Evolutionary conservation across 2,329 filamentous ascomycete species (phyloP).

Genomic region (Alternaria brassicae): DNA sequence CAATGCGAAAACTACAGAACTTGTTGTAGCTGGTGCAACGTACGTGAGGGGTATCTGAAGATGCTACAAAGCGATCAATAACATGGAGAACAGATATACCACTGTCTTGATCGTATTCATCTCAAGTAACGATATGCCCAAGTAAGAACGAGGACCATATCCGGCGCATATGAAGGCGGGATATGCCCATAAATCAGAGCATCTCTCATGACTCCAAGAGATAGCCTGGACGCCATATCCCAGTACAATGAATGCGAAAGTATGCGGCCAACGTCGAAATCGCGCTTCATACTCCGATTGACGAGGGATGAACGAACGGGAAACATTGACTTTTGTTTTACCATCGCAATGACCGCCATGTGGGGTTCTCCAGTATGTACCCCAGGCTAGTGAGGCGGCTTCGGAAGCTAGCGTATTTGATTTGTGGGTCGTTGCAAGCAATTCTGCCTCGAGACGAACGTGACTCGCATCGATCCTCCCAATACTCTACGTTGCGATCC

Average conservation of each 20-base stretch:
- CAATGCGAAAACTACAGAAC: no score
- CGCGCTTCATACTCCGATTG: neutral
- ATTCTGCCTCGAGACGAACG: slow-evolving; percentile 1
- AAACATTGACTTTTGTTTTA: neutral
- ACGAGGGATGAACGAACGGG: neutral
- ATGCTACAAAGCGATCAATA: no score
- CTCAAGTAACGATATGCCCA: no score
- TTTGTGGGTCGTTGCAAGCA: slow-evolving; percentile 4
- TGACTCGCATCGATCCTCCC: slow-evolving; percentile 2
- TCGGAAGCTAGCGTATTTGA: neutral
- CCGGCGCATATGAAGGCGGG: no score
- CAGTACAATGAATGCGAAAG: neutral
- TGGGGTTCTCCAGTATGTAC: neutral
- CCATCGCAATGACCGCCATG: neutral
- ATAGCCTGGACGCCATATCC: no score
- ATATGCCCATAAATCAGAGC: no score
- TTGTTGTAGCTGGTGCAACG: no score
- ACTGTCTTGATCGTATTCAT: no score
- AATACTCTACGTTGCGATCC: neutral
- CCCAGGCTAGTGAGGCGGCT: neutral
- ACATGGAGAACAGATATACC: no score
- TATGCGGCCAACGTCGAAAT: neutral
- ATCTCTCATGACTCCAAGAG: no score
- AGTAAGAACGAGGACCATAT: no score
- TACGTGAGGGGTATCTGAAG: no score